phyloP scores from a whole-genome alignment of 805 yeast species.

The Komagataella kurtzmanii region DNA sequence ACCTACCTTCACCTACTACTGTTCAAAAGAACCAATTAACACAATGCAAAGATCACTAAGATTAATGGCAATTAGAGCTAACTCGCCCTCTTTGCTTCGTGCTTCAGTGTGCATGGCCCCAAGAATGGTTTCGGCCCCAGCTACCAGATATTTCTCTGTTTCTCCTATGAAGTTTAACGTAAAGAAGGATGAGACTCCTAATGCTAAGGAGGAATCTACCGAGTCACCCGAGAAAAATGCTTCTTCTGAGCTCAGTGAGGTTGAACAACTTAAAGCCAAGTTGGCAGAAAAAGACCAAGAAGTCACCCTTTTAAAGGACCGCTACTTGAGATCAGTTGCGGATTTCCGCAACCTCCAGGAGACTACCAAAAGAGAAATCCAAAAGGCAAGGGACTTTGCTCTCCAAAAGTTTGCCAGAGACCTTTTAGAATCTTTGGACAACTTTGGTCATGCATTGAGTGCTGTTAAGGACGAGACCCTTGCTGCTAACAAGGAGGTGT shows the following conservation, averaged over 20 bases:
- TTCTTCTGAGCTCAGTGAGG: conserved; percentile 10
- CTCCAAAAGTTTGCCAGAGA: conserved; percentile 87
- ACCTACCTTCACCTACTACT: neutral
- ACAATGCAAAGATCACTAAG: conserved; percentile 1
- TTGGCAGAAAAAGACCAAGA: conserved; percentile 55
- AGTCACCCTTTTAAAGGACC: conserved; percentile 69
- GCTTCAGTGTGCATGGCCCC: neutral
- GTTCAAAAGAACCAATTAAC: neutral
- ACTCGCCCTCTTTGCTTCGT: neutral
- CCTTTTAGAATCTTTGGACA: conserved; percentile 78
- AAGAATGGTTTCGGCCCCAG: neutral
- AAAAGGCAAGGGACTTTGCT: conserved; percentile 83
- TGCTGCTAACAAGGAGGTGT: conserved; percentile 46
- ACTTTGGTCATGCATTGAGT: conserved; percentile 74
- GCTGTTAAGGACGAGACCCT: conserved; percentile 56
- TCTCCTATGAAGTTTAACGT: conserved; percentile 15
- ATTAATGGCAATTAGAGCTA: neutral
- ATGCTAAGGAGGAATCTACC: conserved; percentile 10
- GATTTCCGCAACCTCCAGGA: conserved; percentile 90
- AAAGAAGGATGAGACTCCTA: conserved; percentile 6
- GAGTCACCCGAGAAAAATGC: conserved; percentile 6
- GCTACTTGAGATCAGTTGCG: conserved; percentile 71
- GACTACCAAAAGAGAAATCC: conserved; percentile 74
- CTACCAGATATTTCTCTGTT: conserved; percentile 11
- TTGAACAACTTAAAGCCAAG: conserved; percentile 34